Evolutionary conservation across 306 rosid genomes (phyloP).

Genomic region (Biancaea sappan): DNA sequence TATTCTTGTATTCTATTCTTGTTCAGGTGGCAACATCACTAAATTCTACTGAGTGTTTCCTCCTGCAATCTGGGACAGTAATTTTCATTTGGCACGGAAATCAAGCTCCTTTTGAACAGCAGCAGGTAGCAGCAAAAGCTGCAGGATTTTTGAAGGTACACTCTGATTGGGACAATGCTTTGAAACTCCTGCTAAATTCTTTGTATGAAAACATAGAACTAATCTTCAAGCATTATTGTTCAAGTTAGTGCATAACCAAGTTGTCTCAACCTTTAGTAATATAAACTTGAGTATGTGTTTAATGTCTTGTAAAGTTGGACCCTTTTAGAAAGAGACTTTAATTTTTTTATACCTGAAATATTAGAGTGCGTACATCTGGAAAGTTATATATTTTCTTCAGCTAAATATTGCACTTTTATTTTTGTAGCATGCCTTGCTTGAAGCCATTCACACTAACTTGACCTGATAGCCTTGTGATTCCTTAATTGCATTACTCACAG

Average conservation of each 20-base stretch:
- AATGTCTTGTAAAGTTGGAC: background rate
- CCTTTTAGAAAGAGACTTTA: background rate
- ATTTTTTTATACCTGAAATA: background rate
- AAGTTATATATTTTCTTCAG: slow-evolving; percentile 7
- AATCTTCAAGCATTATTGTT: slow-evolving; percentile 17
- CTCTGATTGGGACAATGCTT: slow-evolving; percentile 8
- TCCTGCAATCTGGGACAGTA: slow-evolving; percentile 86
- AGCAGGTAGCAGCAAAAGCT: slow-evolving; percentile 81
- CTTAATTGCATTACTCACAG: slow-evolving; percentile 6
- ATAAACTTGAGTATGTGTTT: slow-evolving; percentile 2
- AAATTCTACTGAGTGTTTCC: slow-evolving; percentile 77
- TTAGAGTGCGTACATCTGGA: background rate
- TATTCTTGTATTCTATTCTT: slow-evolving; percentile 44
- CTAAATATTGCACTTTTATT: slow-evolving; percentile 1
- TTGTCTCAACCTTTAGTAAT: slow-evolving; percentile 12
- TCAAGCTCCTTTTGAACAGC: slow-evolving; percentile 82
- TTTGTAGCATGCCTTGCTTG: slow-evolving; percentile 11
- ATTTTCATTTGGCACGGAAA: slow-evolving; percentile 86
- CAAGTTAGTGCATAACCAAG: slow-evolving; percentile 13
- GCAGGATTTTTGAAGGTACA: slow-evolving; percentile 86
- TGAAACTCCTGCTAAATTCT: background rate
- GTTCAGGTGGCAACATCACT: slow-evolving; percentile 85
- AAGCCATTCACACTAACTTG: slow-evolving; percentile 22
- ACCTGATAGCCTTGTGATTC: slow-evolving; percentile 15
- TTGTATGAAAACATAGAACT: background rate